Conservation (phyloP, 176 grass and related monocot species). For the Stipa capillata region DNA sequence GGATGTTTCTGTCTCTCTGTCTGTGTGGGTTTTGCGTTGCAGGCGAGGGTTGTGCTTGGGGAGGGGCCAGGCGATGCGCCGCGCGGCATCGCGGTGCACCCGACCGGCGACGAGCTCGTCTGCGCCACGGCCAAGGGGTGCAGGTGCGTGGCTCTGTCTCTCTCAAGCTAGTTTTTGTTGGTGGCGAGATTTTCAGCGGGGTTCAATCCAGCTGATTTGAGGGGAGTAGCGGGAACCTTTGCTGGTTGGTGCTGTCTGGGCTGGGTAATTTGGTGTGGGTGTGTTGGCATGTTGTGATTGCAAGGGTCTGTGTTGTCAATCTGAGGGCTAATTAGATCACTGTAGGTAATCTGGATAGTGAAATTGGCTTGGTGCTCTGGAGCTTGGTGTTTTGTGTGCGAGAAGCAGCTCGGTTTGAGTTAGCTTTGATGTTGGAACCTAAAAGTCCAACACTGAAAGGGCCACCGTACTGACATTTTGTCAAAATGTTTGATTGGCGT, state of each 20-base stretch:
- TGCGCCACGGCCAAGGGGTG: slow-evolving; percentile 66
- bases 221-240: too few relatives aligned
- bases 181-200: not conserved
- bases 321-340: not conserved
- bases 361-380: not conserved
- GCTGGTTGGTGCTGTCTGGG: not conserved
- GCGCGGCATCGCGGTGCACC: slow-evolving; percentile 71
- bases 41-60: slow-evolving; percentile 54
- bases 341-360: not conserved
- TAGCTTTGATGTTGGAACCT: not conserved
- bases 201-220: not conserved
- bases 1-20: not conserved
- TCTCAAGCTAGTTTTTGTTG: not conserved
- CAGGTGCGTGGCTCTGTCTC: slow-evolving; percentile 48
- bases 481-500: not conserved
- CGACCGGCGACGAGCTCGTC: slow-evolving; percentile 77
- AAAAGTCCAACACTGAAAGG: not conserved
- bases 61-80: slow-evolving; percentile 38
- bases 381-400: not conserved
- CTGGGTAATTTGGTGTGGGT: not conserved
- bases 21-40: not conserved
- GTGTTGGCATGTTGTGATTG: not conserved
- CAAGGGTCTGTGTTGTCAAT: not conserved
- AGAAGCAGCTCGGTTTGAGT: not conserved
- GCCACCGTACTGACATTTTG: not conserved